Base-by-base conservation (phyloP, 352 stramenopile genomes). In the Globisporangium uncinulatum region DNA sequence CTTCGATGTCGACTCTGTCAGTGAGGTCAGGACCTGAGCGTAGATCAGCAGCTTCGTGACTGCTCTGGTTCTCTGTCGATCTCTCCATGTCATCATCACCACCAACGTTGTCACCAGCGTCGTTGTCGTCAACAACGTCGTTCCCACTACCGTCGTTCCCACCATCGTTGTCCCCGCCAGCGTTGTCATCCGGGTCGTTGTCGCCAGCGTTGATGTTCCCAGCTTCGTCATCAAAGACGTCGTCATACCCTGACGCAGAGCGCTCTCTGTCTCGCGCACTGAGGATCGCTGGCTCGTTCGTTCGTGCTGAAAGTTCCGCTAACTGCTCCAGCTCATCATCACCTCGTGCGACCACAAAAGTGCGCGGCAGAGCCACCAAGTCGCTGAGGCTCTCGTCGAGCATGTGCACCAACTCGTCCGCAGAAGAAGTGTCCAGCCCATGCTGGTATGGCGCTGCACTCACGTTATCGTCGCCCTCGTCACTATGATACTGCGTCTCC, bases 381-480 rank as follows among this genome's bases (percentile, higher is more conserved):
- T 72, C 65, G 29, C 54, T 70, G 9, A 84, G 44, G 57, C 70
- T 87, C 32, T 89, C 79, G 19, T 89, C 79, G 6, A 87, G 64
- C 15, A 89, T 76, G 34, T 62, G 58, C 19, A 87, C 71, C 6
- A 89, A 69, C 20, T 87, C 79, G 14, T 69, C 51, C 24, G 57
- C 56, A 9, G 50, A 50, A 24, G 55, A 54, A 19, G 44, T 2
- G 29, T 67, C 49, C 11, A 55, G 32, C n/a, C n/a, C 54, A 21
- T 53, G 15, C 15, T 19, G n/a, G 34, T 17, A 6, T n/a, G 41
- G n/a, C 34, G 34, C 19, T 2, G 17, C 51, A 1, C 6, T 36
- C 19, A 17, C 49, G 11, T 47, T 43, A 1, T 24, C 44, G 4
- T 55, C 44, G 3, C 37, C 48, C 21, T 51, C 51, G 0, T 39